Evolutionary conservation across 23 red algal species (phyloP).

Genomic region (Cyanidiococcus yangmingshanensis): DNA sequence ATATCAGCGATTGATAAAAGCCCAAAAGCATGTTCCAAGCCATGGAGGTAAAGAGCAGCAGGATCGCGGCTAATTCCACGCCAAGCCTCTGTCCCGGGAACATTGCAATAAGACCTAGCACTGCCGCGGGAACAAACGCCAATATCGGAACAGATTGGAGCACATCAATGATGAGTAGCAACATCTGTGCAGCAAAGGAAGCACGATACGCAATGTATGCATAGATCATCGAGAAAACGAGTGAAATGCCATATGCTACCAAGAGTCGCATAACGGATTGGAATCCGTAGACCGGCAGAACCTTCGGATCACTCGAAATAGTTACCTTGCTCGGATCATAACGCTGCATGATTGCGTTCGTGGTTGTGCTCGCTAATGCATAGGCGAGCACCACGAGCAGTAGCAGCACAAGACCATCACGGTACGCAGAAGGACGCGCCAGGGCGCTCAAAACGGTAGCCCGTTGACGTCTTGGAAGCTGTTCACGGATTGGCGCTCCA

Average conservation of each 20-base stretch:
- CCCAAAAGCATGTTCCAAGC: constrained; percentile 97
- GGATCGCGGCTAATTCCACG: constrained; percentile 80
- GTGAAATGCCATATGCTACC: constrained; percentile 69
- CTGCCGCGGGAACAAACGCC: constrained; percentile 84
- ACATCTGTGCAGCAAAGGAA: constrained; percentile 67
- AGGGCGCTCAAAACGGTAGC: background rate
- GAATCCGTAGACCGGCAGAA: constrained; percentile 66
- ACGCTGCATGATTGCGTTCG: background rate
- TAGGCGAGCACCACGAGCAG: background rate
- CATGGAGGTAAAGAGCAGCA: constrained; percentile 96
- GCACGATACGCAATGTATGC: constrained; percentile 86
- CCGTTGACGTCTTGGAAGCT: too few relatives aligned
- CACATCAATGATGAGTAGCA: constrained; percentile 85
- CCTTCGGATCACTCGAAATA: constrained; percentile 1
- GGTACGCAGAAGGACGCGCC: background rate
- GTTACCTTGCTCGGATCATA: background rate
- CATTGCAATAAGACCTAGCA: constrained; percentile 74
- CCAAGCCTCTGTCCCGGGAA: constrained; percentile 87
- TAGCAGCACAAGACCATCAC: constrained; percentile 5
- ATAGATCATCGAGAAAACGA: constrained; percentile 76
- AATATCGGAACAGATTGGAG: constrained; percentile 89
- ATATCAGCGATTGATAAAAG: constrained; percentile 81
- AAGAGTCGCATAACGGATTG: constrained; percentile 67
- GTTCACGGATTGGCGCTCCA: too few relatives aligned
- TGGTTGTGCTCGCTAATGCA: background rate